phyloP scores from a whole-genome alignment of 306 rosid genomes.

The Sechiopsis laciniata region DNA sequence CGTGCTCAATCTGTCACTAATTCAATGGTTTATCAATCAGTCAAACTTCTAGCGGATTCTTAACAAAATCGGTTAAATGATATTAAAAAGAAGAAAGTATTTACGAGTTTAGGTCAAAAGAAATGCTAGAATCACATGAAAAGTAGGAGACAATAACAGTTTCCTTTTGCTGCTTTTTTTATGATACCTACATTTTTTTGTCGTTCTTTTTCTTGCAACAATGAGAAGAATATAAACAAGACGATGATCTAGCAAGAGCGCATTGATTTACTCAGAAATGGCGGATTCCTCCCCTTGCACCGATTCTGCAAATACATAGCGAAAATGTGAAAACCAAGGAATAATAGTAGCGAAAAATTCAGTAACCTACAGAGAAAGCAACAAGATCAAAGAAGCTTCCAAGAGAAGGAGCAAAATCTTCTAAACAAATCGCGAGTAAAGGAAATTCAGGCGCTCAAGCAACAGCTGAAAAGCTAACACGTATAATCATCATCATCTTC shows the following conservation, averaged over 20 bases:
- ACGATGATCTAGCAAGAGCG: conserved; percentile 27
- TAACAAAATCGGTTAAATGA: conserved; percentile 35
- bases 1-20: conserved; percentile 27
- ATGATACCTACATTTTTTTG: conserved; percentile 30
- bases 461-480: conserved; percentile 25
- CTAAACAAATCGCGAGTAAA: conserved; percentile 39
- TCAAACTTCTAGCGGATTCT: conserved; percentile 42
- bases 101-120: conserved; percentile 18
- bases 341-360: conserved; percentile 27
- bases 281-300: conserved; percentile 36
- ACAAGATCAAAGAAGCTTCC: conserved; percentile 30
- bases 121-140: conserved; percentile 56
- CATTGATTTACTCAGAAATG: conserved; percentile 27
- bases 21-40: conserved; percentile 26
- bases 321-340: conserved; percentile 28
- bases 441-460: conserved; percentile 41
- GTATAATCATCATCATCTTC: not conserved
- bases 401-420: conserved; percentile 17
- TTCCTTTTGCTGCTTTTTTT: conserved; percentile 15
- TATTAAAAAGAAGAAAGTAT: conserved; percentile 32
- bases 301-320: conserved; percentile 32
- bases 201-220: conserved; percentile 28
- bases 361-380: conserved; percentile 30
- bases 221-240: conserved; percentile 31
- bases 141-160: conserved; percentile 24